Percentiles rank a stretch among this genome's conserved stretches.
phyloP scores from a whole-genome alignment of 352 stramenopile species.

The Poterioochromonas sp. region DNA sequence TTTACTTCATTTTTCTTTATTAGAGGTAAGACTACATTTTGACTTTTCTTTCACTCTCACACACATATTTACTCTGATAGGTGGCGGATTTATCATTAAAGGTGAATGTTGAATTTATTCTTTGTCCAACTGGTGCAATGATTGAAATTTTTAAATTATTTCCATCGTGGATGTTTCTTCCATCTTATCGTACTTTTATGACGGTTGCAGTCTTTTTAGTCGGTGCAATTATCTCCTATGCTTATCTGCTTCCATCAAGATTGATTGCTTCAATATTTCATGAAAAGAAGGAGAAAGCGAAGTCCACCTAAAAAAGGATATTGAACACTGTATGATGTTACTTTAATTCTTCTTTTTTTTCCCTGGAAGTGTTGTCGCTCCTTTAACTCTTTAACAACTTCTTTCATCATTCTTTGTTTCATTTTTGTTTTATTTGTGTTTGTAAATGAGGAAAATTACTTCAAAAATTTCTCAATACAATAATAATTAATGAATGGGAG shows the following conservation, averaged over 20 bases:
- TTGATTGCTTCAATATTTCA: not conserved
- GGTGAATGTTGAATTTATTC: conserved; percentile 21
- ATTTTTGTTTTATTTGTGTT: not conserved
- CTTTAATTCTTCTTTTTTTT: not conserved
- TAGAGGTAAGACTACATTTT: not conserved
- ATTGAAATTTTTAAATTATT: not conserved
- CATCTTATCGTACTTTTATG: not conserved
- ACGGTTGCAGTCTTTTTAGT: not conserved
- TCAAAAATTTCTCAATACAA: not conserved
- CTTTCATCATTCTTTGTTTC: not conserved
- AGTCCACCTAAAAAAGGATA: not conserved
- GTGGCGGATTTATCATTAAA: not conserved
- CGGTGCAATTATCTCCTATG: not conserved
- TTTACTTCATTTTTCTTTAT: conserved; percentile 7
- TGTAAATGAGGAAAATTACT: not conserved
- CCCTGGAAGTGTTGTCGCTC: not conserved
- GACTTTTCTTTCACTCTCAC: not conserved
- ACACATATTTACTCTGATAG: not conserved
- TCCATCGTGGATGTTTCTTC: not conserved
- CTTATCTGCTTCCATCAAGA: not conserved
- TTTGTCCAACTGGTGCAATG: conserved; percentile 4
- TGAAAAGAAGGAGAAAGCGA: not conserved
- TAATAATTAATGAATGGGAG: too few relatives aligned
- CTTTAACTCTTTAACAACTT: not conserved
- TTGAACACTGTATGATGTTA: not conserved